Evolutionary conservation across 495 filamentous ascomycete species (phyloP).

Genomic region (Pseudevernia furfuracea): DNA sequence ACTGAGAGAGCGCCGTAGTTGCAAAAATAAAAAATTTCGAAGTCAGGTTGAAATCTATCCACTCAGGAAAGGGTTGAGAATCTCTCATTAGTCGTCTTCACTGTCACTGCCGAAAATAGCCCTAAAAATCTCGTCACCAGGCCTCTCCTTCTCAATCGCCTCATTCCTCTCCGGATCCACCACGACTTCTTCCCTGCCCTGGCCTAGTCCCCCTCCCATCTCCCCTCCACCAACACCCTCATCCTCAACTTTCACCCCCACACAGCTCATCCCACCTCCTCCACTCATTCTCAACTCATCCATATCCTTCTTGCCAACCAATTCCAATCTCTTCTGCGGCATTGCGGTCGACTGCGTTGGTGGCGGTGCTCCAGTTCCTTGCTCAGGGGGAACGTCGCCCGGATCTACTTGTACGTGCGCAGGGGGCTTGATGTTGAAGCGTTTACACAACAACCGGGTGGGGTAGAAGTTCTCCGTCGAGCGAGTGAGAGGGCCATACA

Average conservation of each 20-base stretch:
- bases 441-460: conserved; percentile 78
- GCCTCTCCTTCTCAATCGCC: conserved; percentile 71
- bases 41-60: neutral
- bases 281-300: conserved; percentile 48
- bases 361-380: conserved; percentile 14
- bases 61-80: too few relatives aligned
- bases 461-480: conserved; percentile 67
- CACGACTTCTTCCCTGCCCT: conserved; percentile 29
- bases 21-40: neutral
- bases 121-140: conserved; percentile 84
- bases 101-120: conserved; percentile 89
- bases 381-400: conserved; percentile 29
- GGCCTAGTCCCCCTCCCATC: conserved; percentile 9
- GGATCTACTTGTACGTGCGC: conserved; percentile 60
- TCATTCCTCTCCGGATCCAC: conserved; percentile 78
- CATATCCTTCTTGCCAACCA: conserved; percentile 43
- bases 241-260: conserved; percentile 13
- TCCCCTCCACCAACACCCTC: conserved; percentile 9
- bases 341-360: conserved; percentile 23
- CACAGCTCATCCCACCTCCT: conserved; percentile 11
- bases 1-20: neutral
- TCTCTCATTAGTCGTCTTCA: conserved; percentile 49
- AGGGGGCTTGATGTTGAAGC: conserved; percentile 78
- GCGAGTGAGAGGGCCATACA: conserved; percentile 87
- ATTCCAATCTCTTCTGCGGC: conserved; percentile 28